Conservation (phyloP, 495 filamentous ascomycete species). For the Annulohypoxylon bovei region DNA sequence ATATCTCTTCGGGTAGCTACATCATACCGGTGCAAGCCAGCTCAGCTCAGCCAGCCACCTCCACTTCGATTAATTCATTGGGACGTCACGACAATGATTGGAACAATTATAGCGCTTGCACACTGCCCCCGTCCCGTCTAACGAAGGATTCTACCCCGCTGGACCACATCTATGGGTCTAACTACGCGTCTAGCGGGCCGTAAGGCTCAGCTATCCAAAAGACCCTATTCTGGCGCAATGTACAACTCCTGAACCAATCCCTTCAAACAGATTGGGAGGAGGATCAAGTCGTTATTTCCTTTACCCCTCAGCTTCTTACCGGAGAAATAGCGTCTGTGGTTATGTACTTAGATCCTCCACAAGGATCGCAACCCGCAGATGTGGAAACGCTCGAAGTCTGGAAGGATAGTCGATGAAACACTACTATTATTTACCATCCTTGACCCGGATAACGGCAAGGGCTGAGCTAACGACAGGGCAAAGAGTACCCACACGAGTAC, state of each 20-base stretch:
- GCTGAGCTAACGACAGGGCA: neutral
- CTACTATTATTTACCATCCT: slow-evolving; percentile 1
- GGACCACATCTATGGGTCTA: slow-evolving; percentile 31
- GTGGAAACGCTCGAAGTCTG: slow-evolving; percentile 11
- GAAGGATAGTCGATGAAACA: slow-evolving; percentile 30
- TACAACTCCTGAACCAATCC: neutral
- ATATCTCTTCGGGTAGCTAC: slow-evolving; percentile 11
- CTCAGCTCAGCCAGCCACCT: slow-evolving; percentile 11
- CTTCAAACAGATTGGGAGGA: neutral
- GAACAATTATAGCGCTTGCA: slow-evolving; percentile 14
- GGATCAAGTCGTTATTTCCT: neutral
- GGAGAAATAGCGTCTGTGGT: neutral
- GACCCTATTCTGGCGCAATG: neutral
- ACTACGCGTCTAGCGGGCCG: neutral
- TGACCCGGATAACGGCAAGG: slow-evolving; percentile 16
- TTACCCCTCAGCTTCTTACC: neutral
- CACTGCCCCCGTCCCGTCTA: slow-evolving; percentile 9
- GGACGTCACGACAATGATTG: slow-evolving; percentile 21
- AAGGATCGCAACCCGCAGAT: slow-evolving; percentile 6
- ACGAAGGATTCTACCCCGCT: slow-evolving; percentile 23
- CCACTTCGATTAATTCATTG: neutral
- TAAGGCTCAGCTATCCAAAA: neutral
- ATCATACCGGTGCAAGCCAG: slow-evolving; percentile 10
- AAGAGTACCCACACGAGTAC: neutral
- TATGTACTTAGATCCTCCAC: neutral